Evolutionary conservation across 371 early-diverging fungal genomes (phyloP), one percentile per base, ranked within the genome.

Genomic region (Mortierella sp.): DNA sequence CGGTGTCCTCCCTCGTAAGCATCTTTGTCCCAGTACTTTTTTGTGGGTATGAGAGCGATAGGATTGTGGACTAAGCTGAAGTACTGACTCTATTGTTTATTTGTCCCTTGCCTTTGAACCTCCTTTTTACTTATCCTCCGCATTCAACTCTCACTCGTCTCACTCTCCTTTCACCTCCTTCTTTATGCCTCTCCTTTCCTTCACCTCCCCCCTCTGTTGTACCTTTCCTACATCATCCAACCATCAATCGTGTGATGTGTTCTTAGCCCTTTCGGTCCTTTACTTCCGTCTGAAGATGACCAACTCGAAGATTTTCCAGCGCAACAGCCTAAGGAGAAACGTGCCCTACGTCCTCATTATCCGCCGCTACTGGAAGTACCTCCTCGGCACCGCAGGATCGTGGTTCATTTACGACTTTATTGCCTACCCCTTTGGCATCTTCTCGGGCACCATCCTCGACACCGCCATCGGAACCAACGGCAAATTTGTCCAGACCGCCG

Each of bases 351-450:
- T 78, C 56, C 85, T 93, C 3, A 91, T 91, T 54, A 63, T 92
- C 77, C 90, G 88, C 41, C 82, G 90, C 27, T 91, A 91, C 71
- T 92, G 93, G 93, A 87, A 84, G 43, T 88, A 90, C 46, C 78
- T 93, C 41, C 76, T 92, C 8, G 71, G 90, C 10, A 87, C 90
- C 14, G 87, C 88, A 14, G 90, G 90, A 54, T 72, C 89, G 21
- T 93, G 93, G 93, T 93, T 93, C 76, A 74, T 92, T 41, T 93
- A 93, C 78, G 90, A 93, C 76, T 91, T 90, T 72, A 87, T 92
- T 55, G 76, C 89, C 2, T 92, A 90, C 74, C 91, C 92, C 4
- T 86, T 75, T 60, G 90, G 92, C 58, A 88, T 91, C 56, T 92
- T 92, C 49, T 75, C 79, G 0, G 82, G 79, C 4, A 81, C 90